phyloP scores from a whole-genome alignment of 1,284 basidiomycete species.

The Dichomitus squalens region DNA sequence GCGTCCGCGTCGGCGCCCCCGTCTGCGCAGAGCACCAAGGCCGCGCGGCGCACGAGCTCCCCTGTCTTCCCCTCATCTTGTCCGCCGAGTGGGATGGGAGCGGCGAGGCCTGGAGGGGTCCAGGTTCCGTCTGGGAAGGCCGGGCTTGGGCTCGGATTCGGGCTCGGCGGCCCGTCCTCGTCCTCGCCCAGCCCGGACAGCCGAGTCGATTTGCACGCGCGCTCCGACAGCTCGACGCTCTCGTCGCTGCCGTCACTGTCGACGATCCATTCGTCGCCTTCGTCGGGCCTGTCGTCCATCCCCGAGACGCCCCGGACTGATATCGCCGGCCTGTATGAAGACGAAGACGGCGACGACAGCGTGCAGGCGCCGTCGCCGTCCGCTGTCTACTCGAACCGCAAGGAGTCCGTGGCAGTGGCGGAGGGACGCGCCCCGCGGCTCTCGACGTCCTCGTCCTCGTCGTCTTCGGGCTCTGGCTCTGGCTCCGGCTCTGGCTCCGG shows the following conservation, averaged over 20 bases:
- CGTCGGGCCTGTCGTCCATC: conserved; percentile 32
- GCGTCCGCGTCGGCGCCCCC: not conserved
- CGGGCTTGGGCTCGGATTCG: conserved; percentile 6
- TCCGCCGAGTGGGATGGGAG: not conserved
- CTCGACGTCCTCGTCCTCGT: conserved; percentile 32
- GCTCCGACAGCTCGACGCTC: conserved; percentile 19
- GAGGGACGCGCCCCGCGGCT: conserved; percentile 26
- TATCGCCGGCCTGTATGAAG: not conserved
- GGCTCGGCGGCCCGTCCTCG: not conserved
- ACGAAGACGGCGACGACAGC: not conserved
- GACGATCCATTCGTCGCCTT: conserved; percentile 27
- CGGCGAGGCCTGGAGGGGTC: not conserved
- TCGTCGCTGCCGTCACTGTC: conserved; percentile 30
- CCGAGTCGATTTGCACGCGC: conserved; percentile 16
- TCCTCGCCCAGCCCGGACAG: conserved; percentile 7
- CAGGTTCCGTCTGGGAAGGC: not conserved
- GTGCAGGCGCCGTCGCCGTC: not conserved
- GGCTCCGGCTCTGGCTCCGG: not conserved
- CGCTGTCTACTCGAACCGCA: too few species aligned
- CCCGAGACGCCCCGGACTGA: conserved; percentile 29
- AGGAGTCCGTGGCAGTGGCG: not conserved
- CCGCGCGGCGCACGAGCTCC: conserved; percentile 31
- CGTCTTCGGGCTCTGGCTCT: conserved; percentile 14
- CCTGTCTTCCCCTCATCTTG: conserved; percentile 24
- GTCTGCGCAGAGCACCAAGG: conserved; percentile 10